Conservation (phyloP, 176 grass and related monocot species). For the Microstegium vimineum region DNA sequence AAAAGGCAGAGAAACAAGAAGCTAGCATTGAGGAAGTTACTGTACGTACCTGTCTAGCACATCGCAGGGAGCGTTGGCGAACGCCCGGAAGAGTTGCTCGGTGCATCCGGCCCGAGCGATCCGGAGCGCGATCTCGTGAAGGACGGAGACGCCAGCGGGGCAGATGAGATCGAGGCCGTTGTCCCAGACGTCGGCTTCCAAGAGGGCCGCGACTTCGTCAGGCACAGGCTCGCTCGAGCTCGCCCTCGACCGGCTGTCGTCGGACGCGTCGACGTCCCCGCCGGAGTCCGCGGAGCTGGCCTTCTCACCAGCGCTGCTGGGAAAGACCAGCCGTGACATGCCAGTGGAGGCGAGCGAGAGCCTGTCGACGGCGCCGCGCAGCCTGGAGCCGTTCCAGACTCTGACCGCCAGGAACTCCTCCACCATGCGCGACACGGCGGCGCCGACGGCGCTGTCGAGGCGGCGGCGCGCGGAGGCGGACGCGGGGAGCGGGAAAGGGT, state of each 20-base stretch:
- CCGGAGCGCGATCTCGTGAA: constrained; percentile 24
- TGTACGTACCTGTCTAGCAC: constrained; percentile 7
- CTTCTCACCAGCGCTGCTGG: neutral
- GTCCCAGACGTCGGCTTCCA: constrained; percentile 14
- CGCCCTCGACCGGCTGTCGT: neutral
- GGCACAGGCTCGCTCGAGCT: neutral
- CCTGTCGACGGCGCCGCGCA: constrained; percentile 2
- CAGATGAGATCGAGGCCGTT: neutral
- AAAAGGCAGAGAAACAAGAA: neutral
- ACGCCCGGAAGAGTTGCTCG: neutral
- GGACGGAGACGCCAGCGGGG: constrained; percentile 3
- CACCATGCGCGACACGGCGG: constrained; percentile 11
- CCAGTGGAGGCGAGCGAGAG: neutral
- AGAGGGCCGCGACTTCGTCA: neutral
- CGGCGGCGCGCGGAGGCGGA: neutral
- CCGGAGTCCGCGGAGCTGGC: neutral
- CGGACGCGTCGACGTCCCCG: neutral
- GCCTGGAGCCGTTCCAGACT: constrained; percentile 14
- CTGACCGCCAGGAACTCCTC: constrained; percentile 30
- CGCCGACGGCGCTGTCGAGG: neutral
- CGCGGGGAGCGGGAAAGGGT: neutral
- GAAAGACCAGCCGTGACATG: neutral
- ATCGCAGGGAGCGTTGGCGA: constrained; percentile 15
- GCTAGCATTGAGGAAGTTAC: too few species aligned
- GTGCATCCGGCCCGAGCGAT: neutral